Conservation (phyloP, 225 moss, liverwort and hornwort genomes). For the Pleurozium schreberi region DNA sequence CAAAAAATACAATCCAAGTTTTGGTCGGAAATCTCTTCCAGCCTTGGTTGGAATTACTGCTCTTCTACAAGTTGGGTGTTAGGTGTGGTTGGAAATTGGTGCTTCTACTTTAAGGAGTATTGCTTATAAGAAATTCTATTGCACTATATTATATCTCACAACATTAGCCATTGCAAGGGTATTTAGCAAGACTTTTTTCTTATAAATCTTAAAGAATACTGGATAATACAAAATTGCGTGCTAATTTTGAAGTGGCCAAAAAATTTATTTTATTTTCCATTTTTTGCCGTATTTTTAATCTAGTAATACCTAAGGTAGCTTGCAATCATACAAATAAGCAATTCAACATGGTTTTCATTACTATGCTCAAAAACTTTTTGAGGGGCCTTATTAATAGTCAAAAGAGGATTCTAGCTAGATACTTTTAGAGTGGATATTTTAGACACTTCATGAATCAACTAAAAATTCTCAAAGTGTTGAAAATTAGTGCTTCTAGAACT, state of each 20-base stretch:
- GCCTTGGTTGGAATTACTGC: too few relatives aligned
- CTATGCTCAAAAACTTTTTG: neutral
- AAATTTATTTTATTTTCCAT: too few relatives aligned
- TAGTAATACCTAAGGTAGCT: neutral
- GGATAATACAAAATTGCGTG: too few relatives aligned
- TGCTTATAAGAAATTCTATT: neutral
- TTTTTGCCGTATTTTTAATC: neutral
- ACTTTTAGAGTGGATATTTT: neutral
- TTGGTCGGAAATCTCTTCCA: too few relatives aligned
- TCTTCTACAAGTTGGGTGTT: too few relatives aligned
- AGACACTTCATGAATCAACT: neutral
- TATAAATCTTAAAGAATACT: neutral
- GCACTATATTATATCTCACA: neutral
- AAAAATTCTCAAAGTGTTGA: neutral
- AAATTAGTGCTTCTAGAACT: neutral
- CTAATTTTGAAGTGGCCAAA: accelerated
- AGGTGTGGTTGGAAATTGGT: too few relatives aligned
- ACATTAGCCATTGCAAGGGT: neutral
- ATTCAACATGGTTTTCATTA: neutral
- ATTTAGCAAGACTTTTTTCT: neutral
- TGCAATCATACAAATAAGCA: too few relatives aligned
- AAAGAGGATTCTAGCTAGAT: neutral
- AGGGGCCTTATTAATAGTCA: neutral
- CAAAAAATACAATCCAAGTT: too few relatives aligned
- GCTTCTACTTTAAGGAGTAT: neutral